These are phyloP conservation scores for Coniochaeta pulveracea DNA, from an alignment of 2,329 filamentous ascomycete species.

Conservation along the genomic window DNA sequence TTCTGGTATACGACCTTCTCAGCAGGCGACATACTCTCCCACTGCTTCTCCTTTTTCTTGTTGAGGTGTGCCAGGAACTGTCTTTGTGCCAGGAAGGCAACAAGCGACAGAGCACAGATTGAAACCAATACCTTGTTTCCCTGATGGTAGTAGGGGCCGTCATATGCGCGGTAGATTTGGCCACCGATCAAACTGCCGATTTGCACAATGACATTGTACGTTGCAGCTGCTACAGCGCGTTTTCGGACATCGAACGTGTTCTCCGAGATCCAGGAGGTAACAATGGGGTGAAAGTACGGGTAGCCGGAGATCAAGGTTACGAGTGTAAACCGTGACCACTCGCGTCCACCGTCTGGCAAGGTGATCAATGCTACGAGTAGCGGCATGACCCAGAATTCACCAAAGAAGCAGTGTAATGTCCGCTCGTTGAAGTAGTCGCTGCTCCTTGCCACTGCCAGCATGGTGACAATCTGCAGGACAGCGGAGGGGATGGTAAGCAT, in stretches of 20 bases:
- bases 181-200: conserved; percentile 28
- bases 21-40: conserved; percentile 31
- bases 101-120: conserved; percentile 34
- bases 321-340: conserved; percentile 40
- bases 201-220: conserved; percentile 36
- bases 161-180: conserved; percentile 38
- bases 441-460: conserved; percentile 40
- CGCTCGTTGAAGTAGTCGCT: conserved; percentile 44
- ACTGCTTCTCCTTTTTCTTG: conserved; percentile 32
- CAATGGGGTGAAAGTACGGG: conserved; percentile 47
- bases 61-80: conserved; percentile 32
- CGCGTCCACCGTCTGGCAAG: conserved; percentile 31
- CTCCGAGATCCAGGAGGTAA: conserved; percentile 36
- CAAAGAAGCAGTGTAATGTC: conserved; percentile 37
- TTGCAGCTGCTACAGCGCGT: conserved; percentile 32
- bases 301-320: conserved; percentile 41
- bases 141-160: conserved; percentile 42
- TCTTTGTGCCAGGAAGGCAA: conserved; percentile 37
- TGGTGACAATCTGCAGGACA: conserved; percentile 43
- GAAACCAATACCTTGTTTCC: conserved; percentile 47
- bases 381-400: conserved; percentile 40
- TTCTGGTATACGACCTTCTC: conserved; percentile 33
- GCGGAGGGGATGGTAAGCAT: conserved; percentile 51
- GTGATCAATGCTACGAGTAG: conserved; percentile 38
- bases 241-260: conserved; percentile 39